Conservation (phyloP, 345 rosid species). For the Murraya koenigii region DNA sequence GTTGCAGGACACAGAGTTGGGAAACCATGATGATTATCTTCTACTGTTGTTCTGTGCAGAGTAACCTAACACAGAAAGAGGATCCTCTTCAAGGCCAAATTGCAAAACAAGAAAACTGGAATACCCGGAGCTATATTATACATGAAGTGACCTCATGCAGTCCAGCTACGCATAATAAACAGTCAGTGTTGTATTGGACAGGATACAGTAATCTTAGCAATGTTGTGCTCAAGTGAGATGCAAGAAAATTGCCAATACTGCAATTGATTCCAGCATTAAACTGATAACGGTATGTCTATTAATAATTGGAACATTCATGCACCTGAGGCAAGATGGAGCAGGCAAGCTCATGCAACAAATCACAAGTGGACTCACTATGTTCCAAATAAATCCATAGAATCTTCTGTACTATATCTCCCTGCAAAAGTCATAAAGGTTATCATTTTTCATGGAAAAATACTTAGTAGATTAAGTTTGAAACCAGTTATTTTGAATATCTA, state of each 20-base stretch:
- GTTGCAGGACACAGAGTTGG: conserved; percentile 64
- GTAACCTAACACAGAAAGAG: conserved; percentile 42
- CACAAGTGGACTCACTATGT: conserved; percentile 52
- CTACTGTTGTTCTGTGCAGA: conserved; percentile 30
- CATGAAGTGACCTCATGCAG: not conserved
- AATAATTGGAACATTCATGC: conserved; percentile 3
- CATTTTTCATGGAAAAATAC: conserved; percentile 6
- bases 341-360: conserved; percentile 68
- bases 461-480: conserved; percentile 5
- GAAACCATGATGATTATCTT: conserved; percentile 49
- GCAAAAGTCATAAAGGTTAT: conserved; percentile 21
- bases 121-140: not conserved
- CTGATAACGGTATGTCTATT: not conserved
- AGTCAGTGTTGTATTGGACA: not conserved
- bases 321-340: conserved; percentile 75
- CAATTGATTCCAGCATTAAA: not conserved
- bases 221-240: not conserved
- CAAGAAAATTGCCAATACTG: not conserved
- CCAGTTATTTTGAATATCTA: conserved; percentile 1
- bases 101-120: conserved; percentile 7
- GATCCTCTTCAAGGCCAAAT: not conserved
- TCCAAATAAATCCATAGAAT: conserved; percentile 66
- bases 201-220: not conserved
- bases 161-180: not conserved
- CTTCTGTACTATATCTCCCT: conserved; percentile 75